Conservation (phyloP, 192 early-diverging fungal species). For the Coemansia sp. region DNA sequence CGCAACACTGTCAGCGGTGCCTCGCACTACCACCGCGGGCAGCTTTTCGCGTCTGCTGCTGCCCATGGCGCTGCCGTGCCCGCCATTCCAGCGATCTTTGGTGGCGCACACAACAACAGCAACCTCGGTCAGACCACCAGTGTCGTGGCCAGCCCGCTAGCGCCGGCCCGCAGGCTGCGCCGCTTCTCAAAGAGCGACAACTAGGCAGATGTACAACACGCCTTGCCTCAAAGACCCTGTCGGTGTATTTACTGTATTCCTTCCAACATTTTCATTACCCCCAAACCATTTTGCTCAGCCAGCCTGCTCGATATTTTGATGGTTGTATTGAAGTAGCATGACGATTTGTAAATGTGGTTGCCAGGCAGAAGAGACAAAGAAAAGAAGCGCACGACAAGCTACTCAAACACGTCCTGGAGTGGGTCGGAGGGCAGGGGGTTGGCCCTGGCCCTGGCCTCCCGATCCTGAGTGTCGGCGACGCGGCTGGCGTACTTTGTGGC, state of each 20-base stretch:
- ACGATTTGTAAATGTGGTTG: neutral
- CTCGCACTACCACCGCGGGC: slow-evolving; percentile 56
- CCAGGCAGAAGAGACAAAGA: neutral
- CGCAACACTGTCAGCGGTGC: slow-evolving; percentile 60
- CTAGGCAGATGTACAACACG: neutral
- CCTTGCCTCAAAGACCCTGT: neutral
- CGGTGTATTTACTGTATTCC: neutral
- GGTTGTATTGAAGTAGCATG: neutral
- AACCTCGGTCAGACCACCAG: slow-evolving; percentile 1
- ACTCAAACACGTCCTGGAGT: slow-evolving; percentile 51
- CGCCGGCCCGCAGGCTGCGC: slow-evolving; percentile 37
- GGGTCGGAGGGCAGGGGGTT: slow-evolving; percentile 53
- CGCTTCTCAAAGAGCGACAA: slow-evolving; percentile 31
- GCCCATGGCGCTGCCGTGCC: slow-evolving; percentile 22
- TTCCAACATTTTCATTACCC: neutral
- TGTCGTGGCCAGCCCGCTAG: slow-evolving; percentile 18
- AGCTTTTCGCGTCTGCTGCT: slow-evolving; percentile 34
- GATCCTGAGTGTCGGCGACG: slow-evolving; percentile 20
- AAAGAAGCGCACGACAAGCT: neutral
- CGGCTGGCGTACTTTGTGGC: slow-evolving; percentile 42
- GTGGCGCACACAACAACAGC: slow-evolving; percentile 6
- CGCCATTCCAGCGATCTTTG: slow-evolving; percentile 23
- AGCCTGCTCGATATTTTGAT: neutral
- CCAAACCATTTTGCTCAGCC: too few relatives aligned
- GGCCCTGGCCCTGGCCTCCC: slow-evolving; percentile 27